Conservation (phyloP, 345 rosid species). For the Salix purpurea region DNA sequence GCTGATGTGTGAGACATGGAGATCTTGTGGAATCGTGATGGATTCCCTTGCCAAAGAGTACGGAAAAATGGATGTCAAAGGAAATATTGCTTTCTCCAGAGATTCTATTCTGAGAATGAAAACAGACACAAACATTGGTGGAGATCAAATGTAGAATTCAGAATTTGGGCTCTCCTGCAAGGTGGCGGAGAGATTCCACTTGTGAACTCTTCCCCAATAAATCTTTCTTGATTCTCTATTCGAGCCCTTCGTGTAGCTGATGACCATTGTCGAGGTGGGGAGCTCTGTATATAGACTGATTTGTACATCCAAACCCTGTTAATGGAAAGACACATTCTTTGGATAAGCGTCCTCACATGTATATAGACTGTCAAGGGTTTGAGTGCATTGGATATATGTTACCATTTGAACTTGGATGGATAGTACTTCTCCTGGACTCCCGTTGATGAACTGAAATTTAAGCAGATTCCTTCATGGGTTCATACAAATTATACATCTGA, state of each 20-base stretch:
- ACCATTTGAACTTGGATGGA: no score
- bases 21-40: constrained; percentile 69
- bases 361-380: no score
- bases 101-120: constrained; percentile 30
- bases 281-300: constrained; percentile 9
- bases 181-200: neutral
- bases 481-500: no score
- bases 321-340: neutral
- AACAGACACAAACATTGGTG: constrained; percentile 9
- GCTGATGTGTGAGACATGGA: constrained; percentile 48
- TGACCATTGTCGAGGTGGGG: neutral
- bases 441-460: no score
- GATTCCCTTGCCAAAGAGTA: constrained; percentile 31
- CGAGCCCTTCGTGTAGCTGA: neutral
- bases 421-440: no score
- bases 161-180: neutral
- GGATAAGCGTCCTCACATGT: no score
- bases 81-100: constrained; percentile 60
- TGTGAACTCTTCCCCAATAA: neutral
- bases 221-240: neutral
- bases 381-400: no score
- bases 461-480: no score
- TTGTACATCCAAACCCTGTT: constrained; percentile 8
- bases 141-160: constrained; percentile 1
- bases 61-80: constrained; percentile 52